phyloP scores from a whole-genome alignment of 2,329 filamentous ascomycete species.

The Nannizziopsis barbatae region DNA sequence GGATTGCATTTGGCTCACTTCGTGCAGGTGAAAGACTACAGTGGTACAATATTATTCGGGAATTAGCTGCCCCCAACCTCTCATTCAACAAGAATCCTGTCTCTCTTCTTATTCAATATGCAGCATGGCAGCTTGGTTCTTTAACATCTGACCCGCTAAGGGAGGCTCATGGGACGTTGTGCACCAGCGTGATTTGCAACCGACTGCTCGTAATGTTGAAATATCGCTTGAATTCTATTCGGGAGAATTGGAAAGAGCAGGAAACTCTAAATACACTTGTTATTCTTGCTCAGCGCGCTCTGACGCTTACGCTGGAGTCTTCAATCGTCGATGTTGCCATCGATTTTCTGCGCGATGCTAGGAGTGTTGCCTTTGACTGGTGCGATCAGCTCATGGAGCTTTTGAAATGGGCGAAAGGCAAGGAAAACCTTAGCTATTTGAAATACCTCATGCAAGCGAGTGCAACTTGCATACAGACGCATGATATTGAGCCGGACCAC shows the following conservation, averaged over 20 bases:
- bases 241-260: slow-evolving; percentile 42
- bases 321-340: slow-evolving; percentile 22
- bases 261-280: slow-evolving; percentile 40
- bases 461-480: slow-evolving; percentile 35
- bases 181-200: slow-evolving; percentile 30
- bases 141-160: slow-evolving; percentile 20
- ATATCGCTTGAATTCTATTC: slow-evolving; percentile 25
- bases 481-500: slow-evolving; percentile 32
- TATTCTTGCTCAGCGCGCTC: slow-evolving; percentile 32
- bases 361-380: slow-evolving; percentile 34
- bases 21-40: slow-evolving; percentile 41
- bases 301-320: slow-evolving; percentile 29
- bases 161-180: slow-evolving; percentile 26
- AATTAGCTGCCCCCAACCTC: slow-evolving; percentile 40
- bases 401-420: slow-evolving; percentile 18
- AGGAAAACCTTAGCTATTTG: slow-evolving; percentile 25
- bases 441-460: slow-evolving; percentile 31
- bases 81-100: slow-evolving; percentile 44
- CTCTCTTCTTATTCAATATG: slow-evolving; percentile 40
- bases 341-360: slow-evolving; percentile 23
- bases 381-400: slow-evolving; percentile 25
- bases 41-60: slow-evolving; percentile 46
- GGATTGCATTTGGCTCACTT: slow-evolving; percentile 42
- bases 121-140: slow-evolving; percentile 28
- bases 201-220: slow-evolving; percentile 27